These are phyloP conservation scores for Debaryomycetaceae sp. DNA, from an alignment of 1,139 yeast genomes.

Conservation along the genomic window DNA sequence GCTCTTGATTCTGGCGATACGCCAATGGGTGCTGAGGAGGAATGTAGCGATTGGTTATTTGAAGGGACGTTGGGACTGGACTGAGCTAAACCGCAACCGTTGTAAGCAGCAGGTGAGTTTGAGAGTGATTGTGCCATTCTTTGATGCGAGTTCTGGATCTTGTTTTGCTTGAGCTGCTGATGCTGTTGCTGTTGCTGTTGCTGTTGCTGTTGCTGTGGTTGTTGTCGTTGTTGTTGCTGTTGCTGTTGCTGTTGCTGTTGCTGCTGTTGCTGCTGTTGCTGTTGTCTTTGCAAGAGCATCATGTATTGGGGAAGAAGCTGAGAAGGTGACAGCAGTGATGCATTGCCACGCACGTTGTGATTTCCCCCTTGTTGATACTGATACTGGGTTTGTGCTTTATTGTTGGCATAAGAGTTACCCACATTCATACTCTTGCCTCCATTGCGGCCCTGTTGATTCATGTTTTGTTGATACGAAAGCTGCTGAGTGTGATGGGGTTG, in stretches of 20 bases:
- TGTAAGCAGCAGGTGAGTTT: conserved; percentile 26
- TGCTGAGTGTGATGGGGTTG: conserved; percentile 21
- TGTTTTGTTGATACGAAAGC: conserved; percentile 2
- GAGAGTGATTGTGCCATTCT: conserved; percentile 19
- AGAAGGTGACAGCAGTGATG: conserved; percentile 16
- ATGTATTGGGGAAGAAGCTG: conserved; percentile 17
- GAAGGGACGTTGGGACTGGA: conserved; percentile 6
- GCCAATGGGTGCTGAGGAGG: conserved; percentile 10
- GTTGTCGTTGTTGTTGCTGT: conserved; percentile 15
- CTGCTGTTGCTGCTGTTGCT: conserved; percentile 12
- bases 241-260: conserved; percentile 8
- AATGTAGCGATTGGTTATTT: conserved; percentile 7
- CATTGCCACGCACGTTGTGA: conserved; percentile 15
- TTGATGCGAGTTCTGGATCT: conserved; percentile 9
- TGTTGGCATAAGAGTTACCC: conserved; percentile 1
- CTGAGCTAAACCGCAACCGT: conserved; percentile 14
- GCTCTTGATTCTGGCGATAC: not conserved
- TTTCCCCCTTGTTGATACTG: conserved; percentile 7
- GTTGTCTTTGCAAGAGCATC: conserved; percentile 20
- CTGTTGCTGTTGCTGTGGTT: conserved; percentile 7
- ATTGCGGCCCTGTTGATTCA: conserved; percentile 4
- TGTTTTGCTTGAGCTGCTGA: conserved; percentile 5
- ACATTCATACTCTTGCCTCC: not conserved
- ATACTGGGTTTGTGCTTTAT: conserved; percentile 6
- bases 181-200: conserved; percentile 9